Evolutionary conservation across 495 filamentous ascomycete species (phyloP).

Genomic region (Lophium mytilinum): DNA sequence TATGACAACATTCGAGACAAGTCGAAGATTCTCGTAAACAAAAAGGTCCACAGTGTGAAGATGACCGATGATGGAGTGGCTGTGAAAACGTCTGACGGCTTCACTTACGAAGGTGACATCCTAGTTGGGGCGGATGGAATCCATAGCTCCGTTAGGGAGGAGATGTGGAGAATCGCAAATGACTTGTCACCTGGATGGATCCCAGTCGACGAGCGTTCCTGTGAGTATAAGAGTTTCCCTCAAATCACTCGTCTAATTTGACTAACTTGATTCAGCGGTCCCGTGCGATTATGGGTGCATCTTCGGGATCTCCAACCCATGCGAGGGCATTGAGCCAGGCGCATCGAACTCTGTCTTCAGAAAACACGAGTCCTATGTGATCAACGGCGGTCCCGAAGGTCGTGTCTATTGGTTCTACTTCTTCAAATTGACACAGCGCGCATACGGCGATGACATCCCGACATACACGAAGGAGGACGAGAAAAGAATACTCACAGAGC

Average conservation of each 20-base stretch:
- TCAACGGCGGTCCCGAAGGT: no score
- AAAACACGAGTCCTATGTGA: no score
- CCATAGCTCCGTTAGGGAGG: neutral
- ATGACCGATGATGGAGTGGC: neutral
- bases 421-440: no score
- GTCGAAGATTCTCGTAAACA: neutral
- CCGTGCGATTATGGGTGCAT: neutral
- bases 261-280: neutral
- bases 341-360: neutral
- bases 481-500: no score
- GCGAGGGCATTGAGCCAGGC: neutral
- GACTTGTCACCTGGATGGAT: neutral
- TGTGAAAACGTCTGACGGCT: neutral
- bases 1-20: neutral
- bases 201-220: neutral
- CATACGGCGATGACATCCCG: no score
- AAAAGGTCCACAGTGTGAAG: neutral
- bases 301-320: neutral
- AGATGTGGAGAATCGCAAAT: neutral
- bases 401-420: no score
- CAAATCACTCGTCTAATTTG: neutral
- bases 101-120: neutral
- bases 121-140: conserved; percentile 1
- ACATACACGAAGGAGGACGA: neutral
- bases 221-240: neutral